Conservation (phyloP, 75 land plant species). For the Ceratopteris richardii region DNA sequence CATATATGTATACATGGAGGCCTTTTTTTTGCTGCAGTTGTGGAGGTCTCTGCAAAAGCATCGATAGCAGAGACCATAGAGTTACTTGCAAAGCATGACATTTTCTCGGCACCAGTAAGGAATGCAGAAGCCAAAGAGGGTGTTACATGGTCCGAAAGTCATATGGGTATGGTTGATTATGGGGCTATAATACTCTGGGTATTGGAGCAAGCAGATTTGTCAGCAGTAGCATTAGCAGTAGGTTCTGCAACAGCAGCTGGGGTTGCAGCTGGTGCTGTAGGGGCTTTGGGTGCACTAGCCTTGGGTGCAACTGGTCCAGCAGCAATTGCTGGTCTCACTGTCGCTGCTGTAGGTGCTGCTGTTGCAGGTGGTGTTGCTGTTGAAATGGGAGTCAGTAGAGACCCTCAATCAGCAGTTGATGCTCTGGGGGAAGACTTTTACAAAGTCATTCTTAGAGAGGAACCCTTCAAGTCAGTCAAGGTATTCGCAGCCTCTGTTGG, state of each 20-base stretch:
- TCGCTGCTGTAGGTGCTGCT: conserved; percentile 81
- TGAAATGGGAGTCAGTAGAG: conserved; percentile 50
- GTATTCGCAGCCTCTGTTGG: conserved; percentile 28
- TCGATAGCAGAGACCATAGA: conserved; percentile 64
- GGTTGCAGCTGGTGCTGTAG: conserved; percentile 65
- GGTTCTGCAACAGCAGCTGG: conserved; percentile 70
- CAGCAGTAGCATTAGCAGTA: conserved; percentile 71
- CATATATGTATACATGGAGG: no score
- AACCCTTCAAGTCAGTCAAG: conserved; percentile 89
- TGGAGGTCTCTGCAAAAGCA: conserved; percentile 72
- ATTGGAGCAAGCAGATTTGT: conserved; percentile 79
- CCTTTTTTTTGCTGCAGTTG: conserved; percentile 51
- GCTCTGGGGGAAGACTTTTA: conserved; percentile 76
- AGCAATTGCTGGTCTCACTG: conserved; percentile 65
- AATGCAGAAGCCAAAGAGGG: conserved; percentile 35
- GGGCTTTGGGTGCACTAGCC: conserved; percentile 71
- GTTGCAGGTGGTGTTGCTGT: conserved; percentile 61
- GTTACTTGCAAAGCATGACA: conserved; percentile 64
- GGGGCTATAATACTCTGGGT: conserved; percentile 84
- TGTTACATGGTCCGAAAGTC: conserved; percentile 53
- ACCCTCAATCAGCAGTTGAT: conserved; percentile 67
- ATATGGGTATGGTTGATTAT: conserved; percentile 81
- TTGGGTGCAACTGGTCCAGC: conserved; percentile 78
- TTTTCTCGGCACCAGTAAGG: conserved; percentile 76
- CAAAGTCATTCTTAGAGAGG: conserved; percentile 65